A percentile compares a stretch with the other conserved stretches of the same genome.
Evolutionary conservation across 2,329 filamentous ascomycete species (phyloP).

Genomic region (Parasarocladium wereldwijsianum): DNA sequence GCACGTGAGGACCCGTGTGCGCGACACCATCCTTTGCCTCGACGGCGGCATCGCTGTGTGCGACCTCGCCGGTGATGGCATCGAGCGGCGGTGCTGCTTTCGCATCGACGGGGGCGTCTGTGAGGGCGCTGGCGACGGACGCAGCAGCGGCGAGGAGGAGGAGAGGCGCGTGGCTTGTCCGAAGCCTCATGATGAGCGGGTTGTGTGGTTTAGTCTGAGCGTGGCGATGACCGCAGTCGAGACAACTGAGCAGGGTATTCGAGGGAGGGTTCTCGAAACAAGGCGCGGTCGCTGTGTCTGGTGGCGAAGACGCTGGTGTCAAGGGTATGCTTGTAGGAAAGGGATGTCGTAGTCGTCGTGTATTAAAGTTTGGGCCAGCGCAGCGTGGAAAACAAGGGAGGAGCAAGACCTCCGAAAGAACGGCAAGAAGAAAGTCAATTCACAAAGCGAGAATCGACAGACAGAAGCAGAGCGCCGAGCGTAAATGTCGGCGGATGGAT

Average conservation of each 20-base stretch:
- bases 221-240: neutral
- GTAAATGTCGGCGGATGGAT: too few species aligned
- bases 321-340: neutral
- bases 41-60: slow-evolving; percentile 67
- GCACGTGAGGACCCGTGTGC: slow-evolving; percentile 70
- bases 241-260: neutral
- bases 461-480: too few species aligned
- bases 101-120: slow-evolving; percentile 13
- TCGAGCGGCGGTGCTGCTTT: slow-evolving; percentile 14
- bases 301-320: neutral
- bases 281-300: neutral
- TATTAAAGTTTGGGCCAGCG: too few species aligned
- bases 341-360: slow-evolving; percentile 3
- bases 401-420: neutral
- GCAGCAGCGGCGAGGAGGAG: slow-evolving; percentile 41
- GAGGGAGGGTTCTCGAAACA: neutral
- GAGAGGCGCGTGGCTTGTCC: slow-evolving; percentile 35
- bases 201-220: neutral
- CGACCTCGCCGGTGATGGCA: slow-evolving; percentile 18
- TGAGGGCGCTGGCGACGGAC: slow-evolving; percentile 31
- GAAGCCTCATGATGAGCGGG: slow-evolving; percentile 42
- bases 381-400: neutral
- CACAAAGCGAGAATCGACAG: too few species aligned
- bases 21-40: slow-evolving; percentile 91
- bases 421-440: neutral